Conservation (phyloP, 495 filamentous ascomycete genomes). For the Bacidia gigantensis region DNA sequence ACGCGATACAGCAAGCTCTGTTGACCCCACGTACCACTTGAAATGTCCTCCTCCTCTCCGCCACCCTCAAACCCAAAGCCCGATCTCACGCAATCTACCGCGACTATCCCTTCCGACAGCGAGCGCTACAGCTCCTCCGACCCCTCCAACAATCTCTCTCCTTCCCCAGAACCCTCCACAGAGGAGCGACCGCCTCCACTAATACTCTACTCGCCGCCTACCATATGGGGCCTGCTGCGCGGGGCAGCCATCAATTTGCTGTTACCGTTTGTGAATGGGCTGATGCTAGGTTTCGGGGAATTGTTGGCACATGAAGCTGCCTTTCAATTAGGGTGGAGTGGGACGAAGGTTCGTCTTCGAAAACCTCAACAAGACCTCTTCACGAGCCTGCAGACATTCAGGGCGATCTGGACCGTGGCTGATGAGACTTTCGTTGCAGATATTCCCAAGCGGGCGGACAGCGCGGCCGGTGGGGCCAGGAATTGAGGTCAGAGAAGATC, state of each 20-base stretch:
- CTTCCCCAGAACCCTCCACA: conserved; percentile 48
- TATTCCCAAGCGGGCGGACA: conserved; percentile 50
- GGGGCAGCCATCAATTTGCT: conserved; percentile 91
- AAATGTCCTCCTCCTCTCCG: background rate
- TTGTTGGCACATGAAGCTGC: conserved; percentile 91
- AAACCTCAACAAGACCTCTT: background rate
- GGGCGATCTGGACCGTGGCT: background rate
- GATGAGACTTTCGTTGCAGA: conserved; percentile 26
- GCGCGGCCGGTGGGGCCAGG: conserved; percentile 50
- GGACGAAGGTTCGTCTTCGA: conserved; percentile 63
- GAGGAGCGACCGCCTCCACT: conserved; percentile 45
- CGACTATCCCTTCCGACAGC: conserved; percentile 82
- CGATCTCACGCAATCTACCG: conserved; percentile 60
- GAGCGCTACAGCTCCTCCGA: conserved; percentile 72
- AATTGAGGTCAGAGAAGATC: conserved; percentile 45
- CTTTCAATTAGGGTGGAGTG: conserved; percentile 82
- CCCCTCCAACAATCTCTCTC: conserved; percentile 37
- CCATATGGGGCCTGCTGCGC: conserved; percentile 67
- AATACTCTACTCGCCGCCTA: conserved; percentile 81
- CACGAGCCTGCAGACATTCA: background rate
- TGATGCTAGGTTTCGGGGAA: conserved; percentile 97
- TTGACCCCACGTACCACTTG: background rate
- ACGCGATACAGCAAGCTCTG: background rate
- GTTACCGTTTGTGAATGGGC: conserved; percentile 88
- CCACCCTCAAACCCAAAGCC: conserved; percentile 1